Conservation (phyloP, 2,329 filamentous ascomycete species). For the Chaetomiaceae sp. region DNA sequence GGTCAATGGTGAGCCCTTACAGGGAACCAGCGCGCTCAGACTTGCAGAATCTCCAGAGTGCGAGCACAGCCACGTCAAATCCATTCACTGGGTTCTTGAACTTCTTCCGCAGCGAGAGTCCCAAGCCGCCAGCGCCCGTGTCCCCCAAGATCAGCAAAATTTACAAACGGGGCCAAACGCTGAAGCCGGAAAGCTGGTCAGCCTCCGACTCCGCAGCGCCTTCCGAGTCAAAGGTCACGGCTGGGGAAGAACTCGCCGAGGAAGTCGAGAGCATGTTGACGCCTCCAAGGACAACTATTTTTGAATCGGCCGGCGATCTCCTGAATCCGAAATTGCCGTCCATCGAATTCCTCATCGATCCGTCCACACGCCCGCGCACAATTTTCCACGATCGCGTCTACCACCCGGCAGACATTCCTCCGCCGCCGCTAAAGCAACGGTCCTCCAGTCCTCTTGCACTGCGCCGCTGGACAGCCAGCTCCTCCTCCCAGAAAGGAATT, state of each 20-base stretch:
- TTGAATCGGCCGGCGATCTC: conserved; percentile 89
- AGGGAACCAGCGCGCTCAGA: conserved; percentile 23
- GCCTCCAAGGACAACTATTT: conserved; percentile 85
- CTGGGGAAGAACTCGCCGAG: conserved; percentile 43
- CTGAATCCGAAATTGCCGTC: conserved; percentile 84
- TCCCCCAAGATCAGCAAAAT: conserved; percentile 59
- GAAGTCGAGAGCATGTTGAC: conserved; percentile 49
- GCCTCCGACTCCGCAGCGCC: conserved; percentile 28
- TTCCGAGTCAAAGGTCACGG: conserved; percentile 39
- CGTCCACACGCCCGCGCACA: conserved; percentile 71
- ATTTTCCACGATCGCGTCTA: conserved; percentile 98
- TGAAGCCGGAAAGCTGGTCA: conserved; percentile 41
- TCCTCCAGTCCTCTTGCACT: conserved; percentile 30
- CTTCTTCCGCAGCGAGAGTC: conserved; percentile 59
- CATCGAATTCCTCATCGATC: conserved; percentile 75
- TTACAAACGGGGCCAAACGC: conserved; percentile 71
- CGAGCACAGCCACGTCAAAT: conserved; percentile 37
- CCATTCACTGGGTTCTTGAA: conserved; percentile 62
- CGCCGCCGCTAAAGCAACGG: conserved; percentile 60
- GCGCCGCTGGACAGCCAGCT: conserved; percentile 27
- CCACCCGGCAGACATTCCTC: conserved; percentile 86
- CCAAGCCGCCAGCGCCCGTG: conserved; percentile 45
- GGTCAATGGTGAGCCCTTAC: conserved; percentile 36
- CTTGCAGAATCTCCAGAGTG: conserved; percentile 23
- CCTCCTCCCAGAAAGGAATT: conserved; percentile 19